Conservation (phyloP, 2,329 filamentous ascomycete species). For the Diplodia intermedia region DNA sequence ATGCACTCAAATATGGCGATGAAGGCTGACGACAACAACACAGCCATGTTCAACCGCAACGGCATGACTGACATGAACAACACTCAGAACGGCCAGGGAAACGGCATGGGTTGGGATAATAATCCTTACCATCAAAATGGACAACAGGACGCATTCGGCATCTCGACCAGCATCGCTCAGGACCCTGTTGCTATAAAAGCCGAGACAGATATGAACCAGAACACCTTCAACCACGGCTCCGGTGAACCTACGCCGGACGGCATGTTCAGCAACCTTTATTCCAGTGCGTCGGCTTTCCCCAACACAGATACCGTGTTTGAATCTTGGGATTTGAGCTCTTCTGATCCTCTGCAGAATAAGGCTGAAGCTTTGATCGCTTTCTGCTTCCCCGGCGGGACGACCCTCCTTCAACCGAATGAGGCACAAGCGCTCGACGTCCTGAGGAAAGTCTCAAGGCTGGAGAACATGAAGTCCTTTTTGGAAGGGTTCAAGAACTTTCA, state of each 20-base stretch:
- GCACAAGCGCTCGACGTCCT: constrained; percentile 61
- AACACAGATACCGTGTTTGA: constrained; percentile 46
- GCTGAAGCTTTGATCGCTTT: constrained; percentile 55
- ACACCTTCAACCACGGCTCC: constrained; percentile 47
- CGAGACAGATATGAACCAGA: constrained; percentile 51
- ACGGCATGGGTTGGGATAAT: constrained; percentile 53
- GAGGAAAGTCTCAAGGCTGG: constrained; percentile 65
- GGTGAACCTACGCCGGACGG: constrained; percentile 55
- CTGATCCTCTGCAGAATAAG: constrained; percentile 56
- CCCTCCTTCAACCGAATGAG: constrained; percentile 36
- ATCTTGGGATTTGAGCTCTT: constrained; percentile 52
- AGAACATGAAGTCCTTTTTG: constrained; percentile 74
- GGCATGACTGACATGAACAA: constrained; percentile 47
- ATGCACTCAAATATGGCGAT: constrained; percentile 47
- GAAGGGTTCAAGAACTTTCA: constrained; percentile 75
- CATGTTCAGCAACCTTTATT: constrained; percentile 58
- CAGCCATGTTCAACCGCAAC: constrained; percentile 44
- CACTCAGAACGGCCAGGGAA: constrained; percentile 47
- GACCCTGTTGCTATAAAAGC: constrained; percentile 53
- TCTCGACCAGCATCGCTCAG: constrained; percentile 56
- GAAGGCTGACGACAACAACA: constrained; percentile 44
- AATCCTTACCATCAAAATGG: constrained; percentile 52
- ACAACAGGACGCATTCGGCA: constrained; percentile 55
- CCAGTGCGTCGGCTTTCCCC: constrained; percentile 53
- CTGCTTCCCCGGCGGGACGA: constrained; percentile 55